Evolutionary conservation across 495 filamentous ascomycete species (phyloP), one percentile per base, ranked within the genome.

Genomic region (Penicillium canariense): DNA sequence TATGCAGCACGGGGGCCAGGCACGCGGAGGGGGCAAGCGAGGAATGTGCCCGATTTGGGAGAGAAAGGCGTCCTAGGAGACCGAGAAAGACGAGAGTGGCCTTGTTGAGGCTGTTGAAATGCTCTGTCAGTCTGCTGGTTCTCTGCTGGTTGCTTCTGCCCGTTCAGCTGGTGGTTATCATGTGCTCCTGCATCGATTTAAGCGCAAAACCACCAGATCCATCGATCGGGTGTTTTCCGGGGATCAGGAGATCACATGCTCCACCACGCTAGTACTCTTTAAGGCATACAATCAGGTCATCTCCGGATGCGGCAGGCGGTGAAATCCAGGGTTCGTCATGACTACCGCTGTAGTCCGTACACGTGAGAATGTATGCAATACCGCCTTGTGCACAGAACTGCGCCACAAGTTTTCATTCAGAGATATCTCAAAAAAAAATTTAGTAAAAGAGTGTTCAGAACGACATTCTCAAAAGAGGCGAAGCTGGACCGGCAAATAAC

Each of bases 241-340:
- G 56, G 51, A 49, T 44, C 25, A 50, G 52, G 50, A 46, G 58
- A 58, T 61, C 52, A 58, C 58, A 56, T 56, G 58, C 54, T 58
- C 61, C 54, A 58, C 61, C 31, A 17, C 22, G 25, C 50, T 50
- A 49, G 25, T 36, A 22, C 44, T 5, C 8, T 39, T 52, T 25
- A 5, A n/a, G 4, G 12, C 38, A 42, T 42, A 22, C 18, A 18
- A 22, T 42, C 38, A 42, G 22, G 20, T 12, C 10, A 25, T 22
- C 20, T 42, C 38, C 38, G 38, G 10, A 14, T 42, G 25, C 20
- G 25, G 20, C 17, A 42, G 38, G 38, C 38, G 38, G 38, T 42
- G 7, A 4, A 9, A 14, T 5, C 11, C 8, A 14, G 20, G n/a
- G n/a, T n/a, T n/a, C n/a, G n/a, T n/a, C n/a, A n/a, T n/a, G n/a